These are phyloP conservation scores for Conoideocrella luteorostrata DNA, from an alignment of 2,329 filamentous ascomycete genomes.

Conservation along the genomic window DNA sequence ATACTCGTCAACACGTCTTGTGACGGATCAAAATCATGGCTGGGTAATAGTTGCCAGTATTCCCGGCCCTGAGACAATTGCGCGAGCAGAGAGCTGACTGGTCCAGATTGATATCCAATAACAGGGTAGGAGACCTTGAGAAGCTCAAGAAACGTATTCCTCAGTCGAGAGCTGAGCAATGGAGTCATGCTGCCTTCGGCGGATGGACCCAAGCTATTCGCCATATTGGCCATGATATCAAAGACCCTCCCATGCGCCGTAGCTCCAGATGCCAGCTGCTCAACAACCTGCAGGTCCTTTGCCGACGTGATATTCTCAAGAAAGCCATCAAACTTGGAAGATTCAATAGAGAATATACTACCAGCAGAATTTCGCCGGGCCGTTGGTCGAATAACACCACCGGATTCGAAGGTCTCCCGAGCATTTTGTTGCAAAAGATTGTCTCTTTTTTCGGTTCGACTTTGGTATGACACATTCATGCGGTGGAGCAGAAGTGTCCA, in stretches of 20 bases:
- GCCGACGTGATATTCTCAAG: constrained; percentile 43
- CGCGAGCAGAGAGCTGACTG: constrained; percentile 59
- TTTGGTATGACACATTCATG: constrained; percentile 58
- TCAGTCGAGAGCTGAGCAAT: constrained; percentile 56
- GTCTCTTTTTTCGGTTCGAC: constrained; percentile 55
- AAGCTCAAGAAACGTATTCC: constrained; percentile 61
- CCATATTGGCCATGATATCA: constrained; percentile 47
- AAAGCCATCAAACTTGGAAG: constrained; percentile 53
- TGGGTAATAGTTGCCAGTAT: constrained; percentile 46
- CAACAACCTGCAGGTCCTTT: constrained; percentile 45
- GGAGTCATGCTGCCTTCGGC: constrained; percentile 41
- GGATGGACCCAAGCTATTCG: constrained; percentile 38
- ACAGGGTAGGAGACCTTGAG: constrained; percentile 60
- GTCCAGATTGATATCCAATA: constrained; percentile 66
- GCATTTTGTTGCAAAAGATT: constrained; percentile 52
- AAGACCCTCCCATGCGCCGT: constrained; percentile 47
- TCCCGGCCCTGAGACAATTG: constrained; percentile 51
- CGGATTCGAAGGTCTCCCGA: constrained; percentile 48
- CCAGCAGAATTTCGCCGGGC: constrained; percentile 53
- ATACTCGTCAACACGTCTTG: constrained; percentile 29
- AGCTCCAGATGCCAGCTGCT: constrained; percentile 41
- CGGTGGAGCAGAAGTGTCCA: constrained; percentile 74
- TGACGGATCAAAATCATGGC: constrained; percentile 23
- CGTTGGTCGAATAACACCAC: constrained; percentile 33
- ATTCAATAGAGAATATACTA: constrained; percentile 56